Evolutionary conservation across 345 rosid species (phyloP).

Genomic region (Firmiana major): DNA sequence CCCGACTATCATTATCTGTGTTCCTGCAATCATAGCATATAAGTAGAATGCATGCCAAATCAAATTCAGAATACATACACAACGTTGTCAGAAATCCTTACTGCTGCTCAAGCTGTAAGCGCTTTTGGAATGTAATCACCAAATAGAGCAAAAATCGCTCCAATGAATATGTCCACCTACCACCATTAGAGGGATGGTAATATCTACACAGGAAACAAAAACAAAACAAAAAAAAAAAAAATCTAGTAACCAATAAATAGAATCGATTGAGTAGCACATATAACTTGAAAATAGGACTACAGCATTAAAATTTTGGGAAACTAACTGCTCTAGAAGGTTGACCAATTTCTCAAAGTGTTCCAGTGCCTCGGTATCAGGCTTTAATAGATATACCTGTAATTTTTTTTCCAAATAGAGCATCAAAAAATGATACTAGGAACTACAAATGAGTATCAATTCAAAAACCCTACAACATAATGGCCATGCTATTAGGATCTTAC

Average conservation of each 20-base stretch:
- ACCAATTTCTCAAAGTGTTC: slow-evolving; percentile 82
- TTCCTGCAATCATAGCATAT: slow-evolving; percentile 46
- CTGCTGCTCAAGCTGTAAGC: slow-evolving; percentile 84
- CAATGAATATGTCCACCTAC: slow-evolving; percentile 97
- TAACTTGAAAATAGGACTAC: slow-evolving; percentile 11
- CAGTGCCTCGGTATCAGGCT: slow-evolving; percentile 68
- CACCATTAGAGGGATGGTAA: slow-evolving; percentile 98
- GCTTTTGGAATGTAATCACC: slow-evolving; percentile 85
- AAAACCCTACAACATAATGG: slow-evolving; percentile 13
- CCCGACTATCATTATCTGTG: slow-evolving; percentile 27
- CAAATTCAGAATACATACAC: slow-evolving; percentile 2
- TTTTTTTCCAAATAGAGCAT: slow-evolving; percentile 9
- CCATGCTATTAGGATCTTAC: slow-evolving; percentile 46
- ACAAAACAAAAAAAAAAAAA: slow-evolving; percentile 10
- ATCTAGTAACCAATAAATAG: slow-evolving; percentile 7
- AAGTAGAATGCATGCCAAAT: slow-evolving; percentile 28
- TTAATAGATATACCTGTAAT: slow-evolving; percentile 76
- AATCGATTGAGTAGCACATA: slow-evolving; percentile 10
- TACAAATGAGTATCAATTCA: slow-evolving; percentile 16
- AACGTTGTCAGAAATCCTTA: slow-evolving; percentile 36
- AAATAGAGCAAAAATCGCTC: slow-evolving; percentile 76
- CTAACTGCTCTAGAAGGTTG: slow-evolving; percentile 98
- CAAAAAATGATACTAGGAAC: slow-evolving; percentile 17
- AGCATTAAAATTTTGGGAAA: slow-evolving; percentile 32
- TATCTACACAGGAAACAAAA: slow-evolving; percentile 41